phyloP scores from a whole-genome alignment of 2,329 filamentous ascomycete species.

The Chalaropsis ovoidea region DNA sequence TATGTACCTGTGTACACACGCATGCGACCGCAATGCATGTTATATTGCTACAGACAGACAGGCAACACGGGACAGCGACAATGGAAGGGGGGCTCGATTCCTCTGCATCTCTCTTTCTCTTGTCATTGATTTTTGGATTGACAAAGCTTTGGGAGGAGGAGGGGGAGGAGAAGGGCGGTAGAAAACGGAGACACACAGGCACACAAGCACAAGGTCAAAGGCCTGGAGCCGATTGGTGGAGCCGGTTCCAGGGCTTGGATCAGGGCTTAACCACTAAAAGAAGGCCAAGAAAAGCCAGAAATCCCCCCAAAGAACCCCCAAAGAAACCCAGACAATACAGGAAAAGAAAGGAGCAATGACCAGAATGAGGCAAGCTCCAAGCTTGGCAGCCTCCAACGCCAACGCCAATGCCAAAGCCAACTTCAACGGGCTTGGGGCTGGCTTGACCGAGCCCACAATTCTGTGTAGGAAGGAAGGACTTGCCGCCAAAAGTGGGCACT shows the following conservation, averaged over 20 bases:
- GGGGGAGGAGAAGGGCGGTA: neutral
- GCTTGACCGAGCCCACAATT: too few relatives aligned
- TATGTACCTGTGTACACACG: too few relatives aligned
- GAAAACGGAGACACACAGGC: neutral
- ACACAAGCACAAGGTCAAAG: neutral
- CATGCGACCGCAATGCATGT: too few relatives aligned
- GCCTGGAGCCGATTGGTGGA: neutral
- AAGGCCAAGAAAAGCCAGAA: too few relatives aligned
- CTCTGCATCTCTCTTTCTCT: neutral
- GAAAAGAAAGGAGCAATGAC: constrained; percentile 15
- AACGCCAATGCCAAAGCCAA: too few relatives aligned
- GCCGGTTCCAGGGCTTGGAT: neutral
- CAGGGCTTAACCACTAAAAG: constrained; percentile 6
- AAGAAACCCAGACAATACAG: neutral
- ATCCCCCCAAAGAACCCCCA: neutral
- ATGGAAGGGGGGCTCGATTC: too few relatives aligned
- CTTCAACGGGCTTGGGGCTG: too few relatives aligned
- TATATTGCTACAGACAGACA: too few relatives aligned
- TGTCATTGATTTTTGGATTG: neutral
- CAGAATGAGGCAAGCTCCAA: constrained; percentile 16
- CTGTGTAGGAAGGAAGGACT: too few relatives aligned
- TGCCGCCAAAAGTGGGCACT: too few relatives aligned
- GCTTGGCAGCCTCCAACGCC: constrained; percentile 6
- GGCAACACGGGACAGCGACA: too few relatives aligned
- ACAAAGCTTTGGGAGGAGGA: neutral